phyloP scores from a whole-genome alignment of 2,329 filamentous ascomycete genomes.

The Apiospora koreana region DNA sequence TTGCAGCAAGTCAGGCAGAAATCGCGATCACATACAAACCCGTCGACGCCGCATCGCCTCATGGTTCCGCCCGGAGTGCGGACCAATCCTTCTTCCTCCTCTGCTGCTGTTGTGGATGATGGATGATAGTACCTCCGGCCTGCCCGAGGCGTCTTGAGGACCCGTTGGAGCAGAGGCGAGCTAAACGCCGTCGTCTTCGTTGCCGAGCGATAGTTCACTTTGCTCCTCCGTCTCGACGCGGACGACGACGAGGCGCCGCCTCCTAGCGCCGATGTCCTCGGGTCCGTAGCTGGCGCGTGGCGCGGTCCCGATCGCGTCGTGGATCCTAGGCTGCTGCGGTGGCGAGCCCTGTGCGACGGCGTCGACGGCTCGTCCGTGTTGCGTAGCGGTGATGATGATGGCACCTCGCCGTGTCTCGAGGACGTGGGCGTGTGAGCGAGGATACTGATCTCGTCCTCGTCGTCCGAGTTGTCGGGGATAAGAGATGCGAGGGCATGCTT shows the following conservation, averaged over 20 bases:
- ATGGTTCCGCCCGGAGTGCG: slow-evolving; percentile 52
- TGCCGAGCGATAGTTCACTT: neutral
- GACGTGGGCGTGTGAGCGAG: neutral
- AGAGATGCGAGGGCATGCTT: slow-evolving; percentile 13
- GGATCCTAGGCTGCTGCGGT: neutral
- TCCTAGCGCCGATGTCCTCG: neutral
- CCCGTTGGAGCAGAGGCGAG: slow-evolving; percentile 7
- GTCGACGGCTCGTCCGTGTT: neutral
- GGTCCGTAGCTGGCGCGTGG: neutral
- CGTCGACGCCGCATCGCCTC: slow-evolving; percentile 55
- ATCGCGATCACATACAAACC: slow-evolving; percentile 55
- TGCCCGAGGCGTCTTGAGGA: slow-evolving; percentile 23
- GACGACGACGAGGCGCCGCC: neutral
- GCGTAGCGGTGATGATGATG: neutral
- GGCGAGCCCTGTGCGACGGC: neutral
- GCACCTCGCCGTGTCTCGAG: neutral
- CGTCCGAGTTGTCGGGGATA: slow-evolving; percentile 13
- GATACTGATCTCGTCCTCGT: slow-evolving; percentile 14
- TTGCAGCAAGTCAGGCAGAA: slow-evolving; percentile 60
- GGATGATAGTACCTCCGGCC: neutral
- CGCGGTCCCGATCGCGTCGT: neutral
- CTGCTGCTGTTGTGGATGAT: neutral
- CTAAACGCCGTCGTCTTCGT: neutral
- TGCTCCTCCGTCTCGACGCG: neutral
- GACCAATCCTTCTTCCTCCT: slow-evolving; percentile 23